Conservation (phyloP, 2,329 filamentous ascomycete species). For the Talaromyces sp. region DNA sequence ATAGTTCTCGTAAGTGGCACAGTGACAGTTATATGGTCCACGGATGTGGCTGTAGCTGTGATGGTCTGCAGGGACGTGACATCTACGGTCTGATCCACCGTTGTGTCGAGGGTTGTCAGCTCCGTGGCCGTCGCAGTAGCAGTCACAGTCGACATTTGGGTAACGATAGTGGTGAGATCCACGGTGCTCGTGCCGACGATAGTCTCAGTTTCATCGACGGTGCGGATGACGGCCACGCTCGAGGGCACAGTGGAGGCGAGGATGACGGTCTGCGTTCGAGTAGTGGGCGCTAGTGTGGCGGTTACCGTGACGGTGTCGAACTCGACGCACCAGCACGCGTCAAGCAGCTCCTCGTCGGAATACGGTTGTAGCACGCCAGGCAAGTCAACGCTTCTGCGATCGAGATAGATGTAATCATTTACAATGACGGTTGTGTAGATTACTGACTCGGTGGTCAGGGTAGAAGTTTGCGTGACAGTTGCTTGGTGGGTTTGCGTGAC, state of each 20-base stretch:
- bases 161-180: not conserved
- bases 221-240: not conserved
- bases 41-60: not conserved
- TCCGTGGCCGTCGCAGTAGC: not conserved
- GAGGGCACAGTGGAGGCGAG: not conserved
- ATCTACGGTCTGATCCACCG: not conserved
- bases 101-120: not conserved
- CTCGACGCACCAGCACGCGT: conserved; percentile 9
- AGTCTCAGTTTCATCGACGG: conserved; percentile 1
- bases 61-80: not conserved
- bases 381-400: not conserved
- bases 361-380: not conserved
- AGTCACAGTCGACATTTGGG: not conserved
- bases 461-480: not conserved
- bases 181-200: not conserved
- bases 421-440: not conserved
- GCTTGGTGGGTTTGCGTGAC: not conserved
- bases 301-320: conserved; percentile 2
- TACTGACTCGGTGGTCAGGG: not conserved
- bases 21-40: not conserved
- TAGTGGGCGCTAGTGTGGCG: not conserved
- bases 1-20: not conserved
- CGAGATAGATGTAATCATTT: not conserved
- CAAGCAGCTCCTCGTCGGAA: conserved; percentile 1
- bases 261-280: not conserved